These are phyloP conservation scores for Suillus fuscotomentosus DNA, from an alignment of 768 basidiomycete species.

Conservation along the genomic window DNA sequence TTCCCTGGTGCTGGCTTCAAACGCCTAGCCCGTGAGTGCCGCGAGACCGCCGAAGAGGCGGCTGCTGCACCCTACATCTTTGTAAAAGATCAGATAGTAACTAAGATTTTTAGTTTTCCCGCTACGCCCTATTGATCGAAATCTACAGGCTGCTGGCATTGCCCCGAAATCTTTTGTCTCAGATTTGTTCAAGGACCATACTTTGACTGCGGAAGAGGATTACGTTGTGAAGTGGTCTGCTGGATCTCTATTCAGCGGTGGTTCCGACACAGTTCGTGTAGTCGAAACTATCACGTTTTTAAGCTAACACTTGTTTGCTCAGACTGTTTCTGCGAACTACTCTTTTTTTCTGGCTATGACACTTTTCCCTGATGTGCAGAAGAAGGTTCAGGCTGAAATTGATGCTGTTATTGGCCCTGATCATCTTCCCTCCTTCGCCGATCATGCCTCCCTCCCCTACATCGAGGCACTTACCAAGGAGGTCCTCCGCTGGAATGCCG, in stretches of 20 bases:
- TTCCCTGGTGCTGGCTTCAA: conserved; percentile 36
- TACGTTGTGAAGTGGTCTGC: conserved; percentile 19
- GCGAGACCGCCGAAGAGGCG: conserved; percentile 31
- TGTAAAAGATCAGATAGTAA: conserved; percentile 47
- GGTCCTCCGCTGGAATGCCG: conserved; percentile 22
- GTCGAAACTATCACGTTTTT: conserved; percentile 19
- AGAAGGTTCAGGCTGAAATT: conserved; percentile 24
- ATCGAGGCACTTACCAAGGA: conserved; percentile 25
- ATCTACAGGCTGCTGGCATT: conserved; percentile 14
- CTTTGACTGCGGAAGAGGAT: conserved; percentile 17
- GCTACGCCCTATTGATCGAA: neutral
- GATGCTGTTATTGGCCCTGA: conserved; percentile 21
- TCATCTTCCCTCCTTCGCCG: conserved; percentile 18
- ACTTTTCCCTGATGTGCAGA: conserved; percentile 22
- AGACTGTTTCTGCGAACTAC: conserved; percentile 16
- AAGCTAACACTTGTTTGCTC: neutral
- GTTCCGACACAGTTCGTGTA: conserved; percentile 42
- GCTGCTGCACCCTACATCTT: conserved; percentile 43
- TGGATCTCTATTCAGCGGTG: conserved; percentile 21
- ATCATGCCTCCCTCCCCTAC: conserved; percentile 24
- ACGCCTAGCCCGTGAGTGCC: conserved; percentile 26
- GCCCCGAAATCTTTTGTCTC: conserved; percentile 20
- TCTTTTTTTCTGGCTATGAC: conserved; percentile 27
- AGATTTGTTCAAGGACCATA: conserved; percentile 5
- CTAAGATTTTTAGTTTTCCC: neutral